Percentiles rank a stretch among this genome's conserved stretches.
These are phyloP conservation scores for Phycomyces nitens DNA, from an alignment of 192 early-diverging fungal genomes.

Conservation along the genomic window DNA sequence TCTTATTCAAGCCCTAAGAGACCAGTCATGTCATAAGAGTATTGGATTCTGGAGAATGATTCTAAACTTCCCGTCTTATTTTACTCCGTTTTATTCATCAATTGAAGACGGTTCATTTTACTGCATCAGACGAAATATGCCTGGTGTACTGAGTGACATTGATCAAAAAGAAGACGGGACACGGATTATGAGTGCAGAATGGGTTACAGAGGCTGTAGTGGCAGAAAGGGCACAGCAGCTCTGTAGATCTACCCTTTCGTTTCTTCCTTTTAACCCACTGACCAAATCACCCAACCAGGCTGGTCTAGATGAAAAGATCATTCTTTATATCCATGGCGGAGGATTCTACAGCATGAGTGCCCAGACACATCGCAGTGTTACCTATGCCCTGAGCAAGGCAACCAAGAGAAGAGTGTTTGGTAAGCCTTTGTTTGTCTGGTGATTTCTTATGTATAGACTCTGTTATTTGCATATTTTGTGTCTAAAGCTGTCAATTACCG, in stretches of 20 bases:
- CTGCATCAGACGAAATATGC: not conserved
- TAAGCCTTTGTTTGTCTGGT: slow-evolving; percentile 1
- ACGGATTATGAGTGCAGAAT: slow-evolving; percentile 20
- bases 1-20: not conserved
- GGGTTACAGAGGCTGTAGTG: slow-evolving; percentile 17
- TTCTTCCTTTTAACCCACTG: not conserved
- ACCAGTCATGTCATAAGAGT: slow-evolving; percentile 13
- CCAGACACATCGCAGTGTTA: slow-evolving; percentile 26
- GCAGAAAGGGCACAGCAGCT: slow-evolving; percentile 9
- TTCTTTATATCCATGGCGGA: slow-evolving; percentile 30
- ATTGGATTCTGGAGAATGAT: slow-evolving; percentile 27
- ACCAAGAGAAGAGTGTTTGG: slow-evolving; percentile 23
- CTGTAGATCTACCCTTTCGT: not conserved
- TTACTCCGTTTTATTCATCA: slow-evolving; percentile 10
- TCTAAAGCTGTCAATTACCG: slow-evolving; percentile 23
- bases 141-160: slow-evolving; percentile 16
- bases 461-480: no score
- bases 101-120: slow-evolving; percentile 1
- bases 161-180: slow-evolving; percentile 15
- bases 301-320: slow-evolving; percentile 12
- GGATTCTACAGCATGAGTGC: slow-evolving; percentile 33
- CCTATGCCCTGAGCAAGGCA: slow-evolving; percentile 25
- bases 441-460: not conserved
- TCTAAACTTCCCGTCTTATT: not conserved
- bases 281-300: not conserved